Base-by-base conservation (phyloP, 148 eudicot genomes). In the Vaccinium darrowii region DNA sequence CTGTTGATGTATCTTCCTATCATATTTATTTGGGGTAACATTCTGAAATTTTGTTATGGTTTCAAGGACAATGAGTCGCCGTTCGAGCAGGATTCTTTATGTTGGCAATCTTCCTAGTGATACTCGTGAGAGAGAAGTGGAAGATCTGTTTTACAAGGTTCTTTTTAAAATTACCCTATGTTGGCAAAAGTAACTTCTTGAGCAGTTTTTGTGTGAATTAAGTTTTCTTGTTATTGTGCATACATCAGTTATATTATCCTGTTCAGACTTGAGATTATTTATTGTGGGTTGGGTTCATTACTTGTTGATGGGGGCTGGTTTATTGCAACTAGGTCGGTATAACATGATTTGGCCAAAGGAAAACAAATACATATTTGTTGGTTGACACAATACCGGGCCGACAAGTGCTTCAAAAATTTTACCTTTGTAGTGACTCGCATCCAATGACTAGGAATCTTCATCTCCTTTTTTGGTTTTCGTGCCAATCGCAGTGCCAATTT, bases 81-180 rank as follows among this genome's bases (percentile, higher is more conserved):
- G 93, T 7, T 83, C 83, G 25, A 87, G 92, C 69, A 89, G 93
- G 76, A 95, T 97, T 6, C 87, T 95, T 54, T 95, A 91, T 84
- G 98, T 95, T 21, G 98, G 98, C 52, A 95, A 95, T 81, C 98
- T 95, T 74, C 98, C 95, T 12, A 93, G 95, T 25, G 98, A 95
- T 84, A 90, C 90, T 69, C 94, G 94, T 19, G 92, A 95, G 87
- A 91, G 92, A 74, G 97, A 95, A 92, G 93, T 95, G 52, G 95
- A 95, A 78, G 97, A 94, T 91, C 84, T 94, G 25, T 95, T 95
- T 87, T 93, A 90, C 93, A 95, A 95, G 98, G 97, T 95, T 88
- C 36, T 19, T 52, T 39, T 21, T 1, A 16, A 80, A 58, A 50
- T 83, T n/a, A 39, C 27, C 62, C 14, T 15, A 74, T 39, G 13